phyloP scores from a whole-genome alignment of 2,329 filamentous ascomycete species.

The Emericellopsis atlantica region DNA sequence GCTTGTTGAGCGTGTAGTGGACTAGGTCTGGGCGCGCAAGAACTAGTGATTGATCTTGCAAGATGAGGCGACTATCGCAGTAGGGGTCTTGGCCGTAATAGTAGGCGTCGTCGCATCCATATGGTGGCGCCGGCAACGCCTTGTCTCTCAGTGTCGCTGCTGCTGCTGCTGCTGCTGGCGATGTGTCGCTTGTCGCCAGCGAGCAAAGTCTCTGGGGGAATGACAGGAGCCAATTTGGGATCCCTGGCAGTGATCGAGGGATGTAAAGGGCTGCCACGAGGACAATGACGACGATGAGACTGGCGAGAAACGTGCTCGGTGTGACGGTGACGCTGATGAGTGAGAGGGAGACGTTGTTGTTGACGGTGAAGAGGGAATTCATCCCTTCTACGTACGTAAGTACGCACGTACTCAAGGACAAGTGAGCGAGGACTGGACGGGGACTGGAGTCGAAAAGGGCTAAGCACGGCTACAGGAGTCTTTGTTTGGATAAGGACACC shows the following conservation, averaged over 20 bases:
- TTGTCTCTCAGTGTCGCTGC: constrained; percentile 6
- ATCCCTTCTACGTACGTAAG: constrained; percentile 16
- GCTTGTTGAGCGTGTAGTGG: constrained; percentile 4
- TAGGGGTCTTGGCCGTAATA: neutral
- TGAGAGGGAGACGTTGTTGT: constrained; percentile 49
- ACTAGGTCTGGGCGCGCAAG: constrained; percentile 16
- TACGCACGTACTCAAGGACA: neutral
- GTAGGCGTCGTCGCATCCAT: constrained; percentile 2
- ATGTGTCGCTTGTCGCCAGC: neutral
- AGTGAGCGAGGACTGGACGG: neutral
- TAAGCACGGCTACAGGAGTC: too few species aligned
- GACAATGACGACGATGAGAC: constrained; percentile 33
- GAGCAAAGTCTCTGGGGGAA: neutral
- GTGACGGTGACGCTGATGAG: constrained; percentile 46
- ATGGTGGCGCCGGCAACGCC: constrained; percentile 12
- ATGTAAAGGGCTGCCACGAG: constrained; percentile 35
- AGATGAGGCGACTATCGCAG: constrained; percentile 11
- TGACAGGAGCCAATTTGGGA: neutral
- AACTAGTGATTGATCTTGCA: constrained; percentile 18
- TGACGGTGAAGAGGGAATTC: constrained; percentile 46
- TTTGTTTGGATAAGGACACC: too few species aligned
- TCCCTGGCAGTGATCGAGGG: constrained; percentile 14
- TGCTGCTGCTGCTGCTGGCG: neutral
- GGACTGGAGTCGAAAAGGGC: neutral
- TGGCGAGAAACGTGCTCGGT: constrained; percentile 43